These are phyloP conservation scores for Spatholobus suberectus DNA, from an alignment of 306 rosid species.

Conservation along the genomic window DNA sequence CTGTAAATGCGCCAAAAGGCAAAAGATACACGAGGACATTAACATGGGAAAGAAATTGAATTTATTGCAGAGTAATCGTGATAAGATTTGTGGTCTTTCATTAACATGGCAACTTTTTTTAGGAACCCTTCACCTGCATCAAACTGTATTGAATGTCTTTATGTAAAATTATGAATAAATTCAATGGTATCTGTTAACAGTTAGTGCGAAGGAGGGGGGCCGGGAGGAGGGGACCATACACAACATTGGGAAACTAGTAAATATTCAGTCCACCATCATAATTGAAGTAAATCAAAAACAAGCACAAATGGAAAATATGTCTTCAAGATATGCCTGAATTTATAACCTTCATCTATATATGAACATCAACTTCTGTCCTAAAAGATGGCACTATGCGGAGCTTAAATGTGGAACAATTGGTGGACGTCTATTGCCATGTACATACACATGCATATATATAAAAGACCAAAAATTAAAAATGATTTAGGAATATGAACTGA, in stretches of 20 bases:
- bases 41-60: not conserved
- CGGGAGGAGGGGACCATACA: conserved; percentile 8
- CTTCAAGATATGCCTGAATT: not conserved
- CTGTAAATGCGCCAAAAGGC: not conserved
- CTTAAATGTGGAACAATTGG: not conserved
- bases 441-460: not conserved
- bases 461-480: not conserved
- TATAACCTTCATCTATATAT: not conserved
- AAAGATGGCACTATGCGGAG: not conserved
- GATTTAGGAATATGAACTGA: not conserved
- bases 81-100: not conserved
- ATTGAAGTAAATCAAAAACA: not conserved
- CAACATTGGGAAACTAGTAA: not conserved
- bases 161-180: not conserved
- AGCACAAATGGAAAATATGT: not conserved
- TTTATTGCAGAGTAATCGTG: not conserved
- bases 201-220: not conserved
- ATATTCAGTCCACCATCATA: not conserved
- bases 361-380: conserved; percentile 1
- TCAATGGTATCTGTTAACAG: not conserved
- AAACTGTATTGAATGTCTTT: not conserved
- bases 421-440: not conserved
- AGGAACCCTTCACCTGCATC: conserved; percentile 19
- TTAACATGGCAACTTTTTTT: not conserved
- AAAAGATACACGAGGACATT: not conserved